Evolutionary conservation across 1,284 basidiomycete species (phyloP), one percentile per base, ranked within the genome.

Genomic region (Xerocomus nothofagi): DNA sequence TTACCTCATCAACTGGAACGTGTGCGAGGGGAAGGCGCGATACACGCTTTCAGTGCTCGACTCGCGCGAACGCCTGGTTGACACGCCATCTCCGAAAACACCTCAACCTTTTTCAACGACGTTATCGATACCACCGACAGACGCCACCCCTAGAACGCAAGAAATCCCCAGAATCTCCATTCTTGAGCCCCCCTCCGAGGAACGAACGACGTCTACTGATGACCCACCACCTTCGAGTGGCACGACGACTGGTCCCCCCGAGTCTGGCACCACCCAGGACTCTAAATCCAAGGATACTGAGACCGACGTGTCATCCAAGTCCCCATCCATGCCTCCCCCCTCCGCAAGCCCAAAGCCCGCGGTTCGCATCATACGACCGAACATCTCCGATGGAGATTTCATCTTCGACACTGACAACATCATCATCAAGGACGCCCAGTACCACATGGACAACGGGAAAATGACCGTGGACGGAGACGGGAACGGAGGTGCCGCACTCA

Each of bases 401-500:
- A 23, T 4, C 6, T 69, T 66, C 42, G 54, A 67, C 15, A 42
- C 51, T 2, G 52, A 65, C 18, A 31, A n/a, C 17, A 46, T 66
- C 29, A 14, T 54, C 9, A 31, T 69, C 42, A 58, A 46, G 30
- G 23, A 46, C 12, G 11, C 38, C 0, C 23, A n/a, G 21, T 29
- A 29, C 5, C 39, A 5, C 6, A 6, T 10, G 15, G 54, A 51
- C 15, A 51, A 51, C 12, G 39, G 34, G 2, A 30, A 37, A 4
- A 63, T 63, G 54, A 41, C 17, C 1, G 40, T 61, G 0, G 61
- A 63, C 17, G 51, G 34, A 11, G 51, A 47, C 3, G 23, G 17
- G 9, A 15, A 24, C 10, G 38, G 20, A 4, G 30, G 29, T 14
- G 30, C 46, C 17, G 32, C 39, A 12, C 24, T 68, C 18, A 39